Evolutionary conservation across 1,284 basidiomycete species (phyloP).

Genomic region (Leccinum pachyderme): DNA sequence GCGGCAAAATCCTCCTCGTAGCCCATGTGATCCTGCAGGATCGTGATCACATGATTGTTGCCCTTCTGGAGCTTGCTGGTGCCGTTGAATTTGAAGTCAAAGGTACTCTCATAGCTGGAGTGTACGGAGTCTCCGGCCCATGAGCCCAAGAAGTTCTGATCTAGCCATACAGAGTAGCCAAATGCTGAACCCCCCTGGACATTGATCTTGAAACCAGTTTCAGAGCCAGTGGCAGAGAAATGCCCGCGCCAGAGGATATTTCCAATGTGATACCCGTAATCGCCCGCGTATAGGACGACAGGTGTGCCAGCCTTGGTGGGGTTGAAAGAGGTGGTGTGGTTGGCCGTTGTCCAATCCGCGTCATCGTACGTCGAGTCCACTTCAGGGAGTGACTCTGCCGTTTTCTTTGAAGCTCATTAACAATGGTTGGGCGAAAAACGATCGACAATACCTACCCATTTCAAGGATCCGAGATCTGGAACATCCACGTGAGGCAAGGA

Average conservation of each 20-base stretch:
- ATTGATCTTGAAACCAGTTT: slow-evolving; percentile 40
- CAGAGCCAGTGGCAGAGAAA: slow-evolving; percentile 42
- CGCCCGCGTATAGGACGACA: slow-evolving; percentile 47
- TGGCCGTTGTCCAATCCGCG: slow-evolving; percentile 38
- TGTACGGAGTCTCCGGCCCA: slow-evolving; percentile 42
- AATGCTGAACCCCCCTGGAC: slow-evolving; percentile 49
- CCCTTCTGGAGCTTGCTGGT: slow-evolving; percentile 18
- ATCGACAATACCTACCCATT: slow-evolving; percentile 14
- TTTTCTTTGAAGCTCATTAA: slow-evolving; percentile 22
- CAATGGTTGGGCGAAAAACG: not conserved
- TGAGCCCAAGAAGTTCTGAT: slow-evolving; percentile 47
- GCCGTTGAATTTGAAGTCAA: slow-evolving; percentile 15
- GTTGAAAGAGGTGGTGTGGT: slow-evolving; percentile 39
- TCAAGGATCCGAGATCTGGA: slow-evolving; percentile 19
- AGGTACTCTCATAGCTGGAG: slow-evolving; percentile 35
- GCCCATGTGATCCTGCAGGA: slow-evolving; percentile 56
- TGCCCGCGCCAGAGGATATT: slow-evolving; percentile 54
- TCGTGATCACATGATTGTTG: slow-evolving; percentile 44
- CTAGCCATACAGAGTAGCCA: slow-evolving; percentile 50
- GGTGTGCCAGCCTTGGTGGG: slow-evolving; percentile 36
- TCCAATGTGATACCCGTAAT: slow-evolving; percentile 57
- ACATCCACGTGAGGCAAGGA: slow-evolving; percentile 20
- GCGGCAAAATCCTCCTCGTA: slow-evolving; percentile 44
- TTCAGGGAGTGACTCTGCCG: slow-evolving; percentile 26
- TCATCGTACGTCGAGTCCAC: slow-evolving; percentile 35